Conservation (phyloP, 2,329 filamentous ascomycete genomes). For the Aspergillus niger region DNA sequence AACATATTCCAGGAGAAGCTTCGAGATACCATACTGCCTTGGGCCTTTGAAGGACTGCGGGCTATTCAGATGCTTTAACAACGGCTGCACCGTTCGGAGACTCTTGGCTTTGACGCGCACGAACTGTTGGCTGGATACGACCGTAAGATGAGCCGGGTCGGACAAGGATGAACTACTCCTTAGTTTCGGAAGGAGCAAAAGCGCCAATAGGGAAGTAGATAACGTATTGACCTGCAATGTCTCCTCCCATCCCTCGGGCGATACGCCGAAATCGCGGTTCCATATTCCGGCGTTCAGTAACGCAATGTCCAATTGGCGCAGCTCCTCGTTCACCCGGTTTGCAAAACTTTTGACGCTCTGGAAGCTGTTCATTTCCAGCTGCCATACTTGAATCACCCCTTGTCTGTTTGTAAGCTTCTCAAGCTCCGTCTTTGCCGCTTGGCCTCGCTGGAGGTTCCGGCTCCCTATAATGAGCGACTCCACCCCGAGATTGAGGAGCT, state of each 20-base stretch:
- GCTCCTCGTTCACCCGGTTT: conserved; percentile 36
- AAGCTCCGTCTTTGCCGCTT: conserved; percentile 45
- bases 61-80: conserved; percentile 40
- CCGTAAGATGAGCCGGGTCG: conserved; percentile 44
- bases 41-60: conserved; percentile 31
- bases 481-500: conserved; percentile 48
- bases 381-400: conserved; percentile 46
- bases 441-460: conserved; percentile 47
- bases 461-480: conserved; percentile 50
- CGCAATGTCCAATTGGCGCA: conserved; percentile 48
- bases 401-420: conserved; percentile 32
- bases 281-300: conserved; percentile 51
- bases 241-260: conserved; percentile 52
- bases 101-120: conserved; percentile 34
- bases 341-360: conserved; percentile 49
- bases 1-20: conserved; percentile 47
- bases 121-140: conserved; percentile 49
- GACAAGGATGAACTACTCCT: conserved; percentile 34
- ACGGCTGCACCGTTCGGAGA: conserved; percentile 31
- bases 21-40: conserved; percentile 46
- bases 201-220: conserved; percentile 56
- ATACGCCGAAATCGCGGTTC: conserved; percentile 38
- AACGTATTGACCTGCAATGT: conserved; percentile 61
- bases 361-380: conserved; percentile 51
- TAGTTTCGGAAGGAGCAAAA: conserved; percentile 55